Evolutionary conservation across 345 rosid genomes (phyloP).

Genomic region (Hibiscus mutabilis): DNA sequence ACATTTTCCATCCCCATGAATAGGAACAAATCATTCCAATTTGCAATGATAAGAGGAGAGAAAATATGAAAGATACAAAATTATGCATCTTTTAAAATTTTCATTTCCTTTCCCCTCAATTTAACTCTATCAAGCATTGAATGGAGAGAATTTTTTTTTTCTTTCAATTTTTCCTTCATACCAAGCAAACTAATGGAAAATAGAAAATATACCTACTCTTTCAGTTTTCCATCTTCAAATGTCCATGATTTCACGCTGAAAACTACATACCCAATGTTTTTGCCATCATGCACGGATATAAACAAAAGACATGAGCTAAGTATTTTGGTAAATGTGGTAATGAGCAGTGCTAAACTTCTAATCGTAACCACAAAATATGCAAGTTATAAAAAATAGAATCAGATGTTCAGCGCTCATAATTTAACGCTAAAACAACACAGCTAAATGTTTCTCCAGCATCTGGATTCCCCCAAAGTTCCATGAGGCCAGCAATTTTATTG

Average conservation of each 20-base stretch:
- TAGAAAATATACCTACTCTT: no score
- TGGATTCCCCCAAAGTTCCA: background rate
- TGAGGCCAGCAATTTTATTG: constrained; percentile 1
- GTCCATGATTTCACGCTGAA: background rate
- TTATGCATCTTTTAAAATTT: no score
- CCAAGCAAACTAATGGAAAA: background rate
- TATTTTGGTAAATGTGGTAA: background rate
- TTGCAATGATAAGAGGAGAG: no score
- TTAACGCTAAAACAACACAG: background rate
- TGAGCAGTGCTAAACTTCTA: background rate
- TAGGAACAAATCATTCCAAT: no score
- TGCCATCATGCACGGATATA: background rate
- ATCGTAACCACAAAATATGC: background rate
- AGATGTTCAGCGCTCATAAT: background rate
- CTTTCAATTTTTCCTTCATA: no score
- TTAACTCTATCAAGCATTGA: no score
- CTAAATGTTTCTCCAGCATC: background rate
- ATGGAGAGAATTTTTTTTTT: no score
- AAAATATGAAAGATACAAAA: no score
- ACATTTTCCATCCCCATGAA: no score
- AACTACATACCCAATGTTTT: background rate
- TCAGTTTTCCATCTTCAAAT: background rate
- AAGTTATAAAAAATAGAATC: background rate
- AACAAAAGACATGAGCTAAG: background rate
- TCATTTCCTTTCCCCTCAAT: no score